Evolutionary conservation across 176 grass and related monocot genomes (phyloP).

Genomic region (Eleusine indica): DNA sequence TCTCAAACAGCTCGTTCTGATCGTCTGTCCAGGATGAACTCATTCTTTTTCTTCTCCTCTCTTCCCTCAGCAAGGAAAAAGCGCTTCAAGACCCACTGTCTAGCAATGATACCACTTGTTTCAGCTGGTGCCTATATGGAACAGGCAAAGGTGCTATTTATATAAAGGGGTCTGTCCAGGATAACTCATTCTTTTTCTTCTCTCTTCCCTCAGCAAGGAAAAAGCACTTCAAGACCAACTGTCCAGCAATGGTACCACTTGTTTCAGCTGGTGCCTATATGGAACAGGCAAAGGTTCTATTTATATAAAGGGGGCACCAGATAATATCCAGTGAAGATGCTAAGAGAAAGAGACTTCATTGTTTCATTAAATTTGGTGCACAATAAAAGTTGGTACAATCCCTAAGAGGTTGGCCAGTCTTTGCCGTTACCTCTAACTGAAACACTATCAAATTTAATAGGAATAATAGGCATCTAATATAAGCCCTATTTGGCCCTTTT

Average conservation of each 20-base stretch:
- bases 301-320: constrained; percentile 58
- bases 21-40: constrained; percentile 65
- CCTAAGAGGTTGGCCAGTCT: constrained; percentile 10
- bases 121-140: constrained; percentile 49
- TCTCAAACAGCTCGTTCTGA: constrained; percentile 83
- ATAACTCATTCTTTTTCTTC: no score
- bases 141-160: constrained; percentile 56
- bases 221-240: constrained; percentile 22
- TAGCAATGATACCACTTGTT: constrained; percentile 26
- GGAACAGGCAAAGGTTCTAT: constrained; percentile 50
- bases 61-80: constrained; percentile 14
- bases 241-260: constrained; percentile 20
- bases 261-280: constrained; percentile 45
- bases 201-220: constrained; percentile 5
- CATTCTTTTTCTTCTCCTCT: constrained; percentile 23
- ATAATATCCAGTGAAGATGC: constrained; percentile 38
- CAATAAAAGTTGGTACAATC: constrained; percentile 20
- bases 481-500: not conserved
- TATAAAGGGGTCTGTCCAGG: constrained; percentile 36
- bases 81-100: constrained; percentile 10
- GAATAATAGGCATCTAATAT: constrained; percentile 32
- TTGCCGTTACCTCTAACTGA: constrained; percentile 30
- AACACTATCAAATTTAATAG: constrained; percentile 11
- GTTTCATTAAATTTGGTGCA: constrained; percentile 13
- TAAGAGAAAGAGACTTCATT: constrained; percentile 2